These are phyloP conservation scores for Aspergillus terreus DNA, from an alignment of 2,329 filamentous ascomycete genomes.

Conservation along the genomic window DNA sequence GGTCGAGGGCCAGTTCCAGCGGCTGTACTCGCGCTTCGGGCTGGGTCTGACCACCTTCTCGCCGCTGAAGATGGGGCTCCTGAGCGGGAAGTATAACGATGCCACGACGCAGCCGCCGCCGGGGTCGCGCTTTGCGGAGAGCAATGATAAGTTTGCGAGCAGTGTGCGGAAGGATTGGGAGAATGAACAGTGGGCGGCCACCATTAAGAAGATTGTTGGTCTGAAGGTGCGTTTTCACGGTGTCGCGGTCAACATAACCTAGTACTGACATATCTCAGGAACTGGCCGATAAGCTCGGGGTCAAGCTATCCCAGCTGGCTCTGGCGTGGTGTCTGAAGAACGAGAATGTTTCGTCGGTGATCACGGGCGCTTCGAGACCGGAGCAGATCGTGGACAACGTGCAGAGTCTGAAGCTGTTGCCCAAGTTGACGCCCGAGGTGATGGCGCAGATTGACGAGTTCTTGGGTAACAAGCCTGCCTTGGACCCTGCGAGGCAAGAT, in stretches of 20 bases:
- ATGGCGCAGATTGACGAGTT: constrained; percentile 46
- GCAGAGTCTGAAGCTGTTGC: constrained; percentile 42
- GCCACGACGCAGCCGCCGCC: constrained; percentile 50
- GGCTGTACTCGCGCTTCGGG: constrained; percentile 59
- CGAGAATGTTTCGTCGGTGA: constrained; percentile 47
- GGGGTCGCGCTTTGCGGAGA: constrained; percentile 56
- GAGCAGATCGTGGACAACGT: constrained; percentile 46
- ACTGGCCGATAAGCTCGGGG: constrained; percentile 44
- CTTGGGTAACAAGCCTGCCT: constrained; percentile 27
- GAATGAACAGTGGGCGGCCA: constrained; percentile 35
- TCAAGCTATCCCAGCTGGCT: constrained; percentile 52
- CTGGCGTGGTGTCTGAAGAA: constrained; percentile 60
- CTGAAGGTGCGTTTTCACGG: constrained; percentile 20
- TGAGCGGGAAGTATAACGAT: constrained; percentile 67
- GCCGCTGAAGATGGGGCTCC: constrained; percentile 58
- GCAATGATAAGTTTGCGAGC: constrained; percentile 55
- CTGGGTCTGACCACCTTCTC: constrained; percentile 63
- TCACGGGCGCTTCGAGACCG: constrained; percentile 41
- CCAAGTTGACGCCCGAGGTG: constrained; percentile 41
- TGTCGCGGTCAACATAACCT: not conserved
- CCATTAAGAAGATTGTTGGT: constrained; percentile 59
- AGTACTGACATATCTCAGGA: constrained; percentile 4
- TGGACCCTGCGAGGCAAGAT: constrained; percentile 19
- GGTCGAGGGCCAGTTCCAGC: constrained; percentile 60
- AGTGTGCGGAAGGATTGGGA: constrained; percentile 40